These are phyloP conservation scores for Cystofilobasidium bisporidii DNA, from an alignment of 768 basidiomycete species.

Conservation along the genomic window DNA sequence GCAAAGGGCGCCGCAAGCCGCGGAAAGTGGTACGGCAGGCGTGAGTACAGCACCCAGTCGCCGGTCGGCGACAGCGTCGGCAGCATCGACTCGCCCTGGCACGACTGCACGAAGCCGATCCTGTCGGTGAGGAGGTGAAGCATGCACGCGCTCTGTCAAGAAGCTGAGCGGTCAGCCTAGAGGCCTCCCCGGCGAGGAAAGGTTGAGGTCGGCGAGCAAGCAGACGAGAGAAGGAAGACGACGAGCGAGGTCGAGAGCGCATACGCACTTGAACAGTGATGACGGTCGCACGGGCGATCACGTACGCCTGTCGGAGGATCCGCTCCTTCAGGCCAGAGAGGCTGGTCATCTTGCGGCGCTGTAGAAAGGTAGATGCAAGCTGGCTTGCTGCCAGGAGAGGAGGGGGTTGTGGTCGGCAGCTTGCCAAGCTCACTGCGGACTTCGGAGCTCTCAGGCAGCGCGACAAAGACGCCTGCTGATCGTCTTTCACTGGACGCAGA, in stretches of 20 bases:
- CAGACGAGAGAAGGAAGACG: neutral
- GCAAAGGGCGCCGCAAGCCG: constrained; percentile 6
- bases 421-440: too few relatives aligned
- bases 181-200: neutral
- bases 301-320: neutral
- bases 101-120: constrained; percentile 23
- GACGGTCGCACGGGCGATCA: constrained; percentile 7
- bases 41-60: constrained; percentile 21
- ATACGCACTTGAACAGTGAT: constrained; percentile 16
- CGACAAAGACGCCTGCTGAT: too few relatives aligned
- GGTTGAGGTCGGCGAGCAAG: neutral
- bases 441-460: too few relatives aligned
- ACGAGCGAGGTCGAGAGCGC: neutral
- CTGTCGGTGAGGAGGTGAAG: constrained; percentile 18
- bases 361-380: neutral
- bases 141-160: constrained; percentile 9
- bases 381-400: too few relatives aligned
- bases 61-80: constrained; percentile 22
- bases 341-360: neutral
- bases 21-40: constrained; percentile 18
- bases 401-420: too few relatives aligned
- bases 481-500: too few relatives aligned
- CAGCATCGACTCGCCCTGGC: constrained; percentile 26
- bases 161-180: neutral
- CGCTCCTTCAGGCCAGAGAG: neutral